Conservation (phyloP, 2,329 filamentous ascomycete species). For the Penicillium digitatum region DNA sequence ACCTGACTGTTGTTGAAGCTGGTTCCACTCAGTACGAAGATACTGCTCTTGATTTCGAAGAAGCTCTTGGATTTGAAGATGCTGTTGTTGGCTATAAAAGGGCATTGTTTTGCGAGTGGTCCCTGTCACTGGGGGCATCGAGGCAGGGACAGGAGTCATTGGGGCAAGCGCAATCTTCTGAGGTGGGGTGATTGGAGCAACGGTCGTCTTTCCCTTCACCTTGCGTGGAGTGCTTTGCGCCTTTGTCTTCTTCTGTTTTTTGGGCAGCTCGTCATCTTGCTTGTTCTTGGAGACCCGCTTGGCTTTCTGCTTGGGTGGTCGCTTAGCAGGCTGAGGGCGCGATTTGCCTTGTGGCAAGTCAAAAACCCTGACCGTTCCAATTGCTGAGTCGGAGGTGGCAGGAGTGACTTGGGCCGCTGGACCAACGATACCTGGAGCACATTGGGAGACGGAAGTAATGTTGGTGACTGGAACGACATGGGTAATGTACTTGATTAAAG, state of each 20-base stretch:
- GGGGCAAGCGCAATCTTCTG: background rate
- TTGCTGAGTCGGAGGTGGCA: background rate
- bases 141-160: background rate
- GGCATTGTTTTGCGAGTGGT: background rate
- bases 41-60: background rate
- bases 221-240: background rate
- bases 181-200: background rate
- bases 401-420: background rate
- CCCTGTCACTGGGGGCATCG: background rate
- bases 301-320: background rate
- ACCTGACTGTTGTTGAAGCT: background rate
- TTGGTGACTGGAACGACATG: background rate
- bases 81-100: background rate
- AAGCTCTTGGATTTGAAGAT: background rate
- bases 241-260: background rate
- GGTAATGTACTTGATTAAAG: background rate
- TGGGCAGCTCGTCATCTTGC: background rate
- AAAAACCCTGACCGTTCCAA: background rate
- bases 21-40: background rate
- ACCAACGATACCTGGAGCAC: background rate
- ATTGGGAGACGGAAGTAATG: background rate
- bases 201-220: background rate
- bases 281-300: background rate
- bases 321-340: background rate
- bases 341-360: background rate